A percentile compares a stretch with the other conserved stretches of the same genome.
Evolutionary conservation across 257 asterid genomes (phyloP).

Genomic region (Solanum peruvianum): DNA sequence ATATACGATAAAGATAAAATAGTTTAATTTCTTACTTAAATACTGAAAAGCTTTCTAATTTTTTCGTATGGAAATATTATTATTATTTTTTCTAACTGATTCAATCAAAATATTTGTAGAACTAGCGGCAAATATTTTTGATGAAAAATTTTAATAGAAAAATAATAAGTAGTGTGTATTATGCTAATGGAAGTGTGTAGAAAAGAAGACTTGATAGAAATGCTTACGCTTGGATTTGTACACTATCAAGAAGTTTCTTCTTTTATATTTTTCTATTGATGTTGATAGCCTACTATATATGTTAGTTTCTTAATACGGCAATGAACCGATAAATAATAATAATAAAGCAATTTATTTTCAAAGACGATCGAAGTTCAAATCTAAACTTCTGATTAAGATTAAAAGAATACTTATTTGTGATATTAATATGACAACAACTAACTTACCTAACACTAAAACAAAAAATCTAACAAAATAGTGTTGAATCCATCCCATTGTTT

Average conservation of each 20-base stretch:
- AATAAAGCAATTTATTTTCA: rapidly evolving
- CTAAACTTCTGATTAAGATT: neutral
- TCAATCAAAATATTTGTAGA: neutral
- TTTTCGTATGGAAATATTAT: too few relatives aligned
- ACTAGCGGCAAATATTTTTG: neutral
- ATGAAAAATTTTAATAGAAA: neutral
- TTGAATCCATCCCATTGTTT: too few relatives aligned
- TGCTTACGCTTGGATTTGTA: neutral
- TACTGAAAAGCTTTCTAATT: too few relatives aligned
- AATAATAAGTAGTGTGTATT: neutral
- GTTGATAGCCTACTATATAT: neutral
- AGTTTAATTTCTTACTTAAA: neutral
- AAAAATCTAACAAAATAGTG: neutral
- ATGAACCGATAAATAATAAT: neutral
- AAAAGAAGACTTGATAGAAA: neutral
- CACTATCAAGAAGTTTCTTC: neutral
- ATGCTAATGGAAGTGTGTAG: neutral
- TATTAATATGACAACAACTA: neutral
- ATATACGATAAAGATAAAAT: neutral
- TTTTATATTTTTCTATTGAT: neutral
- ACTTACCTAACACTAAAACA: neutral
- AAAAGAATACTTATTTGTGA: too few relatives aligned
- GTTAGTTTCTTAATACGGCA: neutral
- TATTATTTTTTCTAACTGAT: neutral
- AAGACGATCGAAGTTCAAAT: neutral